These are phyloP conservation scores for Sarocladium kiliense DNA, from an alignment of 2,329 filamentous ascomycete genomes.

Conservation along the genomic window DNA sequence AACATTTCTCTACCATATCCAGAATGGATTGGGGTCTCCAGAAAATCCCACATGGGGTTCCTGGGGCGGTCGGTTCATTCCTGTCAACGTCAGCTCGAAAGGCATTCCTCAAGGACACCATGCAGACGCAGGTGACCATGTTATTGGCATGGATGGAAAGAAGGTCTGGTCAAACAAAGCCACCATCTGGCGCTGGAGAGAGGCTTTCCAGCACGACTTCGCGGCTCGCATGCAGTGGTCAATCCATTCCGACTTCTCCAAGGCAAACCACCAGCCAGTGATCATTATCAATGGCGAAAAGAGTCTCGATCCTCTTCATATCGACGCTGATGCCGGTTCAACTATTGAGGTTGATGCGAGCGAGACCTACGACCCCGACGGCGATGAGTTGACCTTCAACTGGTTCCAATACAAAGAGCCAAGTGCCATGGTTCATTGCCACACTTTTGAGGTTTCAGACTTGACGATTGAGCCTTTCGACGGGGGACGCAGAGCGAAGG, in stretches of 20 bases:
- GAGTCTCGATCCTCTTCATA: constrained; percentile 27
- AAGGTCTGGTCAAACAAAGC: constrained; percentile 17
- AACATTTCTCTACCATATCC: constrained; percentile 35
- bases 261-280: constrained; percentile 40
- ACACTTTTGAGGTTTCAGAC: background rate
- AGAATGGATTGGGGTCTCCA: constrained; percentile 29
- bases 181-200: constrained; percentile 35
- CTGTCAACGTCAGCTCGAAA: constrained; percentile 15
- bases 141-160: constrained; percentile 12
- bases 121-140: constrained; percentile 19
- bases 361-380: constrained; percentile 38
- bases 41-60: constrained; percentile 40
- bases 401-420: constrained; percentile 41
- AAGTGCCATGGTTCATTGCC: constrained; percentile 1
- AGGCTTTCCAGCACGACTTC: constrained; percentile 34
- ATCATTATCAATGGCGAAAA: constrained; percentile 32
- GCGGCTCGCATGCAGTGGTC: constrained; percentile 36
- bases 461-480: background rate
- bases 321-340: constrained; percentile 31
- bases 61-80: constrained; percentile 42
- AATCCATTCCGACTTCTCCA: constrained; percentile 18
- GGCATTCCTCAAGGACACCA: constrained; percentile 18
- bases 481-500: background rate
- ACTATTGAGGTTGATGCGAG: constrained; percentile 36
- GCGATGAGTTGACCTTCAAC: constrained; percentile 33